These are phyloP conservation scores for Penicillium herquei DNA, from an alignment of 495 filamentous ascomycete species.

Conservation along the genomic window DNA sequence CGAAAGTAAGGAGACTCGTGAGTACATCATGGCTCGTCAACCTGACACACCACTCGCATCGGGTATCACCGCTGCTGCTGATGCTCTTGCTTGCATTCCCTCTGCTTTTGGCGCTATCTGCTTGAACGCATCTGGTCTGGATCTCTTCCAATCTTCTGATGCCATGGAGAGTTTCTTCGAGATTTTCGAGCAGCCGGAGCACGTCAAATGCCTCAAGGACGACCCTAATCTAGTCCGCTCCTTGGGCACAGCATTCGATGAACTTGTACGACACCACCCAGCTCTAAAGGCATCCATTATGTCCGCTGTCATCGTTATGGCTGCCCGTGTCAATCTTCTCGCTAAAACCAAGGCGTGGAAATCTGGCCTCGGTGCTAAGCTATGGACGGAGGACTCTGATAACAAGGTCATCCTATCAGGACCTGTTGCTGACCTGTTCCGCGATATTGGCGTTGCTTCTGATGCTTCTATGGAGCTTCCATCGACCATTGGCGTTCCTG, in stretches of 20 bases:
- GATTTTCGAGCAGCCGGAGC: constrained; percentile 87
- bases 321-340: constrained; percentile 69
- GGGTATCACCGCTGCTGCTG: constrained; percentile 78
- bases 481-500: constrained; percentile 31
- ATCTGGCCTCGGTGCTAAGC: constrained; percentile 72
- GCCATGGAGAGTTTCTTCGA: constrained; percentile 86
- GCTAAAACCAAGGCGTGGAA: constrained; percentile 64
- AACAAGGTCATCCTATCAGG: constrained; percentile 32
- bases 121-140: constrained; percentile 82
- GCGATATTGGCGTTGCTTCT: constrained; percentile 32
- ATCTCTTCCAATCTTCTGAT: constrained; percentile 79
- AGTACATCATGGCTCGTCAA: constrained; percentile 35
- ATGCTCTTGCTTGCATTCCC: constrained; percentile 83
- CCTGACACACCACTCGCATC: constrained; percentile 52
- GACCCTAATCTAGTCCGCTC: constrained; percentile 56
- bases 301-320: constrained; percentile 77
- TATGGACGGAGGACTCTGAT: constrained; percentile 59
- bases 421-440: constrained; percentile 32
- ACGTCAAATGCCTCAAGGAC: constrained; percentile 75
- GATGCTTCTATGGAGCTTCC: constrained; percentile 29
- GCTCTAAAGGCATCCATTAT: constrained; percentile 74
- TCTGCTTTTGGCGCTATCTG: constrained; percentile 91
- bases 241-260: constrained; percentile 85
- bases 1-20: constrained; percentile 22
- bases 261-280: constrained; percentile 91